These are phyloP conservation scores for Lactarius sp. DNA, from an alignment of 768 basidiomycete species.

Conservation along the genomic window DNA sequence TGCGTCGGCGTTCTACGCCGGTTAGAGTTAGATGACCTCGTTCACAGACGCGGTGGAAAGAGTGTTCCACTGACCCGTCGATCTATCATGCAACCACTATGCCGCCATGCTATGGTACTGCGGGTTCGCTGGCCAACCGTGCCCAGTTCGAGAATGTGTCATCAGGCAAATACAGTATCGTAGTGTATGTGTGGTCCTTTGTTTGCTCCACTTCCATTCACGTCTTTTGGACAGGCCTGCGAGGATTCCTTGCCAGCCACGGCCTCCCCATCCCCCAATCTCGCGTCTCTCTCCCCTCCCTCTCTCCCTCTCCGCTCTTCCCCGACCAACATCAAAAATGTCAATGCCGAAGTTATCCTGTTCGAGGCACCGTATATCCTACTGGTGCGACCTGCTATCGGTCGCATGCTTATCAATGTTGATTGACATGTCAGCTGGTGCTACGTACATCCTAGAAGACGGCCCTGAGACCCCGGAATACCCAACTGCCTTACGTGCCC, in stretches of 20 bases:
- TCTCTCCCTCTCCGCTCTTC: too few relatives aligned
- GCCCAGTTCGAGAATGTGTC: neutral
- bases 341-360: neutral
- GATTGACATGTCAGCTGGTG: neutral
- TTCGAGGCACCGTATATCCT: neutral
- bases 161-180: neutral
- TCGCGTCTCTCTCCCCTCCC: neutral
- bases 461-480: neutral
- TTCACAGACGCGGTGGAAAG: too few relatives aligned
- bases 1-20: neutral
- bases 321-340: too few relatives aligned
- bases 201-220: neutral
- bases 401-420: neutral
- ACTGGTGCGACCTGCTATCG: neutral
- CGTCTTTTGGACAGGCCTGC: neutral
- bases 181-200: neutral
- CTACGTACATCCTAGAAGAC: neutral
- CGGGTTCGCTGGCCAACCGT: neutral
- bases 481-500: neutral
- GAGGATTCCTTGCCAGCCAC: neutral
- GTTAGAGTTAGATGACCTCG: too few relatives aligned
- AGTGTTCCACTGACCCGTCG: too few relatives aligned
- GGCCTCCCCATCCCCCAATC: too few relatives aligned
- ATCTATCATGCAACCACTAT: neutral
- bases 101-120: neutral